Evolutionary conservation across 1,284 basidiomycete species (phyloP).

Genomic region (Afroboletus lepidellus): DNA sequence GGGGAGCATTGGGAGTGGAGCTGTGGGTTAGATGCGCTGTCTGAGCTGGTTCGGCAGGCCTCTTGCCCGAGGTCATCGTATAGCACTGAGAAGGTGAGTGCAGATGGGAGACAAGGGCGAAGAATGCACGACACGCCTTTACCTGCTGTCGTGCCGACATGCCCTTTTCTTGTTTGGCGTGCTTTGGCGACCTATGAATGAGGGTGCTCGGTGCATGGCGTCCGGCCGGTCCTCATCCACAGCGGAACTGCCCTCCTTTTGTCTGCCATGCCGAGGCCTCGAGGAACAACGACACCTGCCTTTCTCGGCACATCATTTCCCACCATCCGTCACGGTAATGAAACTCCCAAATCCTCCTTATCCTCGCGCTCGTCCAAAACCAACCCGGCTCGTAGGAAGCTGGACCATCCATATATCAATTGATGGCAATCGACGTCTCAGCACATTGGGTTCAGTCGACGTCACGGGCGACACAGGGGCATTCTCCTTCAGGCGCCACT

Average conservation of each 20-base stretch:
- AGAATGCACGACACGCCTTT: constrained; percentile 38
- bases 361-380: not conserved
- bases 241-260: constrained; percentile 23
- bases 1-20: constrained; percentile 54
- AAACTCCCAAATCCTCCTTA: constrained; percentile 8
- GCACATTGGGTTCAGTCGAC: constrained; percentile 4
- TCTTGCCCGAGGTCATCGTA: constrained; percentile 38
- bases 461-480: constrained; percentile 8
- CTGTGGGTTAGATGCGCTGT: constrained; percentile 53
- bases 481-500: constrained; percentile 15
- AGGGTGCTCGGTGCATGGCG: constrained; percentile 15
- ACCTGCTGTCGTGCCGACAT: constrained; percentile 36
- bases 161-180: constrained; percentile 33
- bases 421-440: not conserved
- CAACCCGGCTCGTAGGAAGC: constrained; percentile 1
- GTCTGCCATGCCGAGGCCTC: constrained; percentile 29
- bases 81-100: constrained; percentile 34
- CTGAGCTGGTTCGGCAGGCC: constrained; percentile 31
- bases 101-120: constrained; percentile 39
- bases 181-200: constrained; percentile 30
- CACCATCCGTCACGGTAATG: constrained; percentile 30
- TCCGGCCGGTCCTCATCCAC: constrained; percentile 29
- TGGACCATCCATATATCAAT: not conserved
- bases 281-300: constrained; percentile 29
- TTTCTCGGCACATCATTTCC: constrained; percentile 11